Evolutionary conservation across 768 basidiomycete species (phyloP).

Genomic region (Mycena kentingensis): DNA sequence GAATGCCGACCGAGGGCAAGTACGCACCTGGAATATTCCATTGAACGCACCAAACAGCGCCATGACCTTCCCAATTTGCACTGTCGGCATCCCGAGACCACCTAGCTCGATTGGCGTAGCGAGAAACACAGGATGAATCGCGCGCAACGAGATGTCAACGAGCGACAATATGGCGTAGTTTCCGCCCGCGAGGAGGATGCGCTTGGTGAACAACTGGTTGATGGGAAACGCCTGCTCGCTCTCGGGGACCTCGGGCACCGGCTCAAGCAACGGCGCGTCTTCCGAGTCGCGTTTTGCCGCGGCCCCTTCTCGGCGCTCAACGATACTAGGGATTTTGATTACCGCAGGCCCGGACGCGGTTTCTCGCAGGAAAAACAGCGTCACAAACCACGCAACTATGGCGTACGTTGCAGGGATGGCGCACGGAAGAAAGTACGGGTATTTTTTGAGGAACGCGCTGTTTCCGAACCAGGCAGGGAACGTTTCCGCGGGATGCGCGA

Average conservation of each 20-base stretch:
- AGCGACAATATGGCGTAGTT: slow-evolving; percentile 74
- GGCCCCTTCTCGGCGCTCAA: slow-evolving; percentile 2
- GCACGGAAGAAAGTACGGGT: slow-evolving; percentile 63
- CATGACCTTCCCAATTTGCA: slow-evolving; percentile 55
- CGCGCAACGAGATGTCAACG: slow-evolving; percentile 38
- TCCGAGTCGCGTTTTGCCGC: slow-evolving; percentile 10
- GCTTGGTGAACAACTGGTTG: slow-evolving; percentile 48
- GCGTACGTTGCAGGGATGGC: slow-evolving; percentile 53
- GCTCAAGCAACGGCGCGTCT: slow-evolving; percentile 5
- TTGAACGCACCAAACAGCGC: slow-evolving; percentile 53
- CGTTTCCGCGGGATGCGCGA: slow-evolving; percentile 51
- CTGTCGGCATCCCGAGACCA: slow-evolving; percentile 57
- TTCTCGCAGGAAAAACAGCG: slow-evolving; percentile 47
- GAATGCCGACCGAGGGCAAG: too few relatives aligned
- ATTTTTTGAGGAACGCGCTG: slow-evolving; percentile 44
- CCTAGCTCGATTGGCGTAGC: slow-evolving; percentile 58
- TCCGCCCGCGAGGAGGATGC: slow-evolving; percentile 63
- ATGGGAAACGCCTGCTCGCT: slow-evolving; percentile 38
- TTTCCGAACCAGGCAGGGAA: slow-evolving; percentile 51
- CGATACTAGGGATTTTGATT: slow-evolving; percentile 1
- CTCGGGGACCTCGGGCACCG: not conserved
- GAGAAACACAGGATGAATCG: slow-evolving; percentile 54
- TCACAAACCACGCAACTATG: slow-evolving; percentile 45
- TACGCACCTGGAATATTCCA: slow-evolving; percentile 57
- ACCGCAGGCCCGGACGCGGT: slow-evolving; percentile 17